phyloP scores from a whole-genome alignment of 192 early-diverging fungal species.

The Umbelopsis ramanniana region DNA sequence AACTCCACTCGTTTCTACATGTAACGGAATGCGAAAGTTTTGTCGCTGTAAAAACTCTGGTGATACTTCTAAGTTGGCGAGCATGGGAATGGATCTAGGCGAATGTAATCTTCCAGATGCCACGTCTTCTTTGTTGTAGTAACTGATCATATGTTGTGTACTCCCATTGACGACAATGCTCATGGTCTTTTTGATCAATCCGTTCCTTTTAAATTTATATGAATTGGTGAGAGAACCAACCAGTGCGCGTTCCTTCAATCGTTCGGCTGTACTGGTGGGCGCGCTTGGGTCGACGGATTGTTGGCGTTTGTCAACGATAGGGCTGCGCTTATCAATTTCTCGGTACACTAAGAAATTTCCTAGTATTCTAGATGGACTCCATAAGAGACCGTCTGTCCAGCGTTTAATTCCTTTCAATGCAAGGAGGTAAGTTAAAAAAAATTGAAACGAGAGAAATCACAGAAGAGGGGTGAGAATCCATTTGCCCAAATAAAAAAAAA shows the following conservation, averaged over 20 bases:
- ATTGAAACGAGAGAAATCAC: neutral
- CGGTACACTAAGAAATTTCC: constrained; percentile 64
- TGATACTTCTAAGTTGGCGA: constrained; percentile 53
- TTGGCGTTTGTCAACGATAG: constrained; percentile 26
- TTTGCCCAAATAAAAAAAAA: neutral
- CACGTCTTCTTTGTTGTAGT: constrained; percentile 64
- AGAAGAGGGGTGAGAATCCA: neutral
- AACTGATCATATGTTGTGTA: constrained; percentile 58
- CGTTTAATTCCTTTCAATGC: constrained; percentile 52
- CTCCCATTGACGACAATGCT: constrained; percentile 69
- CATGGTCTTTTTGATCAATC: constrained; percentile 80
- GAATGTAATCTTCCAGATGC: constrained; percentile 48
- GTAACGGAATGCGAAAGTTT: constrained; percentile 52
- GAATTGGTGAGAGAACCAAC: constrained; percentile 60
- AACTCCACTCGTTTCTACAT: constrained; percentile 8
- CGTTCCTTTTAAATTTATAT: constrained; percentile 60
- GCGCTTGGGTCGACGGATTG: neutral
- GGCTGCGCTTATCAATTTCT: constrained; percentile 38
- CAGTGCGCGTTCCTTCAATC: constrained; percentile 58
- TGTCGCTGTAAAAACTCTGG: constrained; percentile 59
- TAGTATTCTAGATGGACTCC: constrained; percentile 64
- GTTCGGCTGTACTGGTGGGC: constrained; percentile 31
- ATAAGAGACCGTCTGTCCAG: constrained; percentile 65
- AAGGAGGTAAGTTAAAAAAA: neutral
- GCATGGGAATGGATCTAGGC: constrained; percentile 49